Evolutionary conservation across 805 yeast genomes (phyloP).

Genomic region (Starmerella scarabaei): DNA sequence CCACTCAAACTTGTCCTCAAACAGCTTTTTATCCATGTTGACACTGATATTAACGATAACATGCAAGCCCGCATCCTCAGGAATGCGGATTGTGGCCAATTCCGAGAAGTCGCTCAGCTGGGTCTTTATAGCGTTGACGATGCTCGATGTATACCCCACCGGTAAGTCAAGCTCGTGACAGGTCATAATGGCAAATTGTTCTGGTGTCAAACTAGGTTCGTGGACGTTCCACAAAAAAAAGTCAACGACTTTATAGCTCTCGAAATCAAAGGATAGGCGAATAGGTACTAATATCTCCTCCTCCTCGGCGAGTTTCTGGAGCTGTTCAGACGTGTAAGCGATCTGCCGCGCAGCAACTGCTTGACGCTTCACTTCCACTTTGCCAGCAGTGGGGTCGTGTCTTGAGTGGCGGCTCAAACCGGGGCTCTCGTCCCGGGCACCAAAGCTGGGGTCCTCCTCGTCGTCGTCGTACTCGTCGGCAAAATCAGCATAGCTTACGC

Average conservation of each 20-base stretch:
- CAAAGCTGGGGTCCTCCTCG: conserved; percentile 29
- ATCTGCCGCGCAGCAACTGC: conserved; percentile 33
- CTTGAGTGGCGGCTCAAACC: conserved; percentile 9
- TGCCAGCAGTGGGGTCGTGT: conserved; percentile 19
- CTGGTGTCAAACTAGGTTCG: conserved; percentile 57
- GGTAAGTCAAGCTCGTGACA: conserved; percentile 79
- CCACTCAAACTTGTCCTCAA: conserved; percentile 93
- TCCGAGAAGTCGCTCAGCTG: conserved; percentile 68
- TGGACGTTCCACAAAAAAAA: conserved; percentile 62
- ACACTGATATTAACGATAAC: conserved; percentile 72
- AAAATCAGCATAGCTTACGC: conserved; percentile 70
- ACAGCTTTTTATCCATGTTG: conserved; percentile 66
- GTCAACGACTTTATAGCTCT: conserved; percentile 43
- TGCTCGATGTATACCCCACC: conserved; percentile 42
- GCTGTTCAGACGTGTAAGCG: conserved; percentile 28
- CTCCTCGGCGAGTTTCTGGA: conserved; percentile 31
- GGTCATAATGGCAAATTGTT: conserved; percentile 57
- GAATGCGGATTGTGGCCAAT: conserved; percentile 51
- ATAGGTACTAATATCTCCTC: conserved; percentile 49
- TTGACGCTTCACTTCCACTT: conserved; percentile 27
- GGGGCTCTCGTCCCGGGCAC: conserved; percentile 12
- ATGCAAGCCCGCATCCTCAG: conserved; percentile 52
- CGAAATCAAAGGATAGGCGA: conserved; percentile 47
- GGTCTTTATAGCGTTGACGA: conserved; percentile 58
- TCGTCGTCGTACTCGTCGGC: conserved; percentile 52